Conservation (phyloP, 2,329 filamentous ascomycete genomes). For the Helotiales sp. region DNA sequence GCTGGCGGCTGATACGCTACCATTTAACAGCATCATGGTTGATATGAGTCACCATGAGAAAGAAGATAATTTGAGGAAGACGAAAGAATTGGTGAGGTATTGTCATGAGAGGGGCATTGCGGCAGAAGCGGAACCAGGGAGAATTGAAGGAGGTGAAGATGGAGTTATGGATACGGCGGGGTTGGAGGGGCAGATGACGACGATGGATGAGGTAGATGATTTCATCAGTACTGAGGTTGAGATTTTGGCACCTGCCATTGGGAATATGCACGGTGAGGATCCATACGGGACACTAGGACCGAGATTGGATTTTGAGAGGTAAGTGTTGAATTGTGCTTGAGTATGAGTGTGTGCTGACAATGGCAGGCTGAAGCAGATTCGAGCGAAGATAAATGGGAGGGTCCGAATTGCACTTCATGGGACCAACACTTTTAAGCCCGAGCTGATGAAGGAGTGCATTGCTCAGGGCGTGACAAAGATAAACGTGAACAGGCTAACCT, state of each 20-base stretch:
- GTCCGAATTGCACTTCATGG: conserved; percentile 54
- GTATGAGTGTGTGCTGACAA: not conserved
- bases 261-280: conserved; percentile 62
- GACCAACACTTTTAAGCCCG: conserved; percentile 51
- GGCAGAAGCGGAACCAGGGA: conserved; percentile 66
- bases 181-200: conserved; percentile 61
- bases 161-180: conserved; percentile 68
- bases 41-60: conserved; percentile 74
- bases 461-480: conserved; percentile 50
- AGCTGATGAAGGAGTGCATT: conserved; percentile 53
- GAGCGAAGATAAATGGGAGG: conserved; percentile 37
- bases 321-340: not conserved
- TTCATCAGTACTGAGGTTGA: conserved; percentile 66
- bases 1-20: conserved; percentile 50
- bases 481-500: conserved; percentile 57
- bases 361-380: conserved; percentile 39
- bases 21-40: conserved; percentile 73
- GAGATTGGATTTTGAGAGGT: conserved; percentile 42
- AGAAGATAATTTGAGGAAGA: conserved; percentile 67
- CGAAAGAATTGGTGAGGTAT: conserved; percentile 50
- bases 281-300: conserved; percentile 45
- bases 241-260: conserved; percentile 65
- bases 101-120: conserved; percentile 60
- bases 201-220: conserved; percentile 58
- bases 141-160: conserved; percentile 73